Percentiles rank a stretch among this genome's conserved stretches.
These are phyloP conservation scores for Phialophora verrucosa DNA, from an alignment of 2,329 filamentous ascomycete species.

Conservation along the genomic window DNA sequence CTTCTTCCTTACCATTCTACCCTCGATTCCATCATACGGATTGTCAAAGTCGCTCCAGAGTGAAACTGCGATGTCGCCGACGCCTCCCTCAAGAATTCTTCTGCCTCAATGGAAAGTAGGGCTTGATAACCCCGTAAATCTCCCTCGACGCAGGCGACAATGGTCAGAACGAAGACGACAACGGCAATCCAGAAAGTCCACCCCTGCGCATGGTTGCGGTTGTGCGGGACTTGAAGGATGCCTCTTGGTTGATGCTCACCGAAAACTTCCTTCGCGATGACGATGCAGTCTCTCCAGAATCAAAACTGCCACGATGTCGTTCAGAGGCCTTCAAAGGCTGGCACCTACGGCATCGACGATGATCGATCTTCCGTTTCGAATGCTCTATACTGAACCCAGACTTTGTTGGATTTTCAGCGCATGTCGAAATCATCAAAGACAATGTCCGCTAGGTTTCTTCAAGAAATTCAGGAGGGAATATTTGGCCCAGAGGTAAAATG, in stretches of 20 bases:
- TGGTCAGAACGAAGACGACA: background rate
- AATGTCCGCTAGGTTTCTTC: background rate
- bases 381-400: background rate
- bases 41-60: background rate
- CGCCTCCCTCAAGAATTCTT: background rate
- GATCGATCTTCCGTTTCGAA: background rate
- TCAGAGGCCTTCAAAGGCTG: background rate
- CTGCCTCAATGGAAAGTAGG: background rate
- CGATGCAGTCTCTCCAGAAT: background rate
- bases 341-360: background rate
- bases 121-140: background rate
- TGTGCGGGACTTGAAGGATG: background rate
- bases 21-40: background rate
- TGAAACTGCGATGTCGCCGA: background rate
- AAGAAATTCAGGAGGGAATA: background rate
- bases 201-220: background rate
- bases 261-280: background rate
- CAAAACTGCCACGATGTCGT: background rate
- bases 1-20: background rate
- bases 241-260: slow-evolving; percentile 7
- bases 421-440: background rate
- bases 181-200: slow-evolving; percentile 5
- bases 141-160: background rate
- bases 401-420: background rate
- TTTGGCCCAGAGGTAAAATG: background rate